Percentiles rank a stretch among this genome's conserved stretches.
Evolutionary conservation across 164 flowering plant genomes (phyloP).

Genomic region (Vitis rupestris): DNA sequence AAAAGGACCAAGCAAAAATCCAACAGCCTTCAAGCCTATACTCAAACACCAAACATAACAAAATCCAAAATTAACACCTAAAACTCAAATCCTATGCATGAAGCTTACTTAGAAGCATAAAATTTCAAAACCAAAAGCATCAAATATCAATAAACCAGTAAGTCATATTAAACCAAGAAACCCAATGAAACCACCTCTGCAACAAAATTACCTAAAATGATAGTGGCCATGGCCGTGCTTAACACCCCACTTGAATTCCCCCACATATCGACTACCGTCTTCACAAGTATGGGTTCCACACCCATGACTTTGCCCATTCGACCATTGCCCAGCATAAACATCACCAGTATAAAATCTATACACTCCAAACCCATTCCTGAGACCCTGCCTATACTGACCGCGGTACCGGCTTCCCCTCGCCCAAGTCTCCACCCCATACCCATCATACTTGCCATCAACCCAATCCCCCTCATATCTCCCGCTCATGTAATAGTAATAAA

Average conservation of each 20-base stretch:
- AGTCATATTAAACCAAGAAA: background rate
- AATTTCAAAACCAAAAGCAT: too few relatives aligned
- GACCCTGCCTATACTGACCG: slow-evolving; percentile 55
- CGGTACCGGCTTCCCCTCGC: slow-evolving; percentile 58
- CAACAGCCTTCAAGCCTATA: slow-evolving; percentile 1
- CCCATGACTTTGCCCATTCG: slow-evolving; percentile 59
- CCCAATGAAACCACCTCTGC: too few relatives aligned
- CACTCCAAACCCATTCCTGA: slow-evolving; percentile 54
- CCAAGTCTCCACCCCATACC: slow-evolving; percentile 61
- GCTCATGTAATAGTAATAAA: slow-evolving; percentile 53
- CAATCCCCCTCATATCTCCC: slow-evolving; percentile 61
- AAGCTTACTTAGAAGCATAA: too few relatives aligned
- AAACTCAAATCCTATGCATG: too few relatives aligned
- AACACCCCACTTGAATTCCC: slow-evolving; percentile 60
- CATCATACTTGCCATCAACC: slow-evolving; percentile 58
- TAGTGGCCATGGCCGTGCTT: slow-evolving; percentile 61
- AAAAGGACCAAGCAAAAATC: background rate
- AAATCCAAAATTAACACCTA: background rate
- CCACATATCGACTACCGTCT: slow-evolving; percentile 57
- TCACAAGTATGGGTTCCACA: slow-evolving; percentile 60
- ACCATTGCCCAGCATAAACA: slow-evolving; percentile 58
- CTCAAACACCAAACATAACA: background rate
- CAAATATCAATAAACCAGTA: too few relatives aligned
- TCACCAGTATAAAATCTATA: slow-evolving; percentile 59
- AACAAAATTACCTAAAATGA: slow-evolving; percentile 44